phyloP scores from a whole-genome alignment of 495 filamentous ascomycete species.

The Chaetomium tenue region DNA sequence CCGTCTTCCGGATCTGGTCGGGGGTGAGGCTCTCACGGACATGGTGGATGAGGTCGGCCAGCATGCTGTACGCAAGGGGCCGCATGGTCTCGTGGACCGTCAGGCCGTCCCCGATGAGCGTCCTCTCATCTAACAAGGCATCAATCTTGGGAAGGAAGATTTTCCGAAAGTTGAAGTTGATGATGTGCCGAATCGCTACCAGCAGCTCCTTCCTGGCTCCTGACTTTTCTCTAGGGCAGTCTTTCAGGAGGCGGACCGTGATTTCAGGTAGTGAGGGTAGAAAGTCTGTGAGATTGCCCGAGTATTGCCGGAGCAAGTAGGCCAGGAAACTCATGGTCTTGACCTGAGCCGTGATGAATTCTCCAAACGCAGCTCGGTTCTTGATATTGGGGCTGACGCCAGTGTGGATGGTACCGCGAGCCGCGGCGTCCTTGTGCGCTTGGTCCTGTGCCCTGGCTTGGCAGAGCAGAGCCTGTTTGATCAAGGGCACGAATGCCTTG shows the following conservation, averaged over 20 bases:
- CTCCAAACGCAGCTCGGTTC: slow-evolving; percentile 91
- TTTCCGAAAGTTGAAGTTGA: slow-evolving; percentile 97
- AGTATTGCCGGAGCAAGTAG: slow-evolving; percentile 85
- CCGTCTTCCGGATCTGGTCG: slow-evolving; percentile 89
- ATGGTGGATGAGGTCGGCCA: slow-evolving; percentile 96
- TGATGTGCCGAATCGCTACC: slow-evolving; percentile 95
- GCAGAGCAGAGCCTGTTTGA: slow-evolving; percentile 82
- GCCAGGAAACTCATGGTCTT: slow-evolving; percentile 99
- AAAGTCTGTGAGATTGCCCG: slow-evolving; percentile 85
- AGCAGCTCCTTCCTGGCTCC: slow-evolving; percentile 90
- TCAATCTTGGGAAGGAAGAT: slow-evolving; percentile 95
- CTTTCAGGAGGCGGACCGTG: slow-evolving; percentile 85
- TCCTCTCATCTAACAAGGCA: slow-evolving; percentile 88
- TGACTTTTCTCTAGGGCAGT: slow-evolving; percentile 92
- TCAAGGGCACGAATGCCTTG: slow-evolving; percentile 86
- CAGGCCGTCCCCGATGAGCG: slow-evolving; percentile 89
- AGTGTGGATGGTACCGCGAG: slow-evolving; percentile 76
- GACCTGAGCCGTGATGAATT: slow-evolving; percentile 96
- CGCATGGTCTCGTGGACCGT: slow-evolving; percentile 97
- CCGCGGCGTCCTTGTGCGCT: slow-evolving; percentile 78
- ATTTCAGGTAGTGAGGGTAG: slow-evolving; percentile 83
- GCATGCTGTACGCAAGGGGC: slow-evolving; percentile 95
- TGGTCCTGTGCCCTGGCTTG: slow-evolving; percentile 93
- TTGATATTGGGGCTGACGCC: slow-evolving; percentile 93
- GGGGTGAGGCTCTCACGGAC: slow-evolving; percentile 79